phyloP scores from a whole-genome alignment of 2,329 filamentous ascomycete genomes.

The Grosmannia serpens region DNA sequence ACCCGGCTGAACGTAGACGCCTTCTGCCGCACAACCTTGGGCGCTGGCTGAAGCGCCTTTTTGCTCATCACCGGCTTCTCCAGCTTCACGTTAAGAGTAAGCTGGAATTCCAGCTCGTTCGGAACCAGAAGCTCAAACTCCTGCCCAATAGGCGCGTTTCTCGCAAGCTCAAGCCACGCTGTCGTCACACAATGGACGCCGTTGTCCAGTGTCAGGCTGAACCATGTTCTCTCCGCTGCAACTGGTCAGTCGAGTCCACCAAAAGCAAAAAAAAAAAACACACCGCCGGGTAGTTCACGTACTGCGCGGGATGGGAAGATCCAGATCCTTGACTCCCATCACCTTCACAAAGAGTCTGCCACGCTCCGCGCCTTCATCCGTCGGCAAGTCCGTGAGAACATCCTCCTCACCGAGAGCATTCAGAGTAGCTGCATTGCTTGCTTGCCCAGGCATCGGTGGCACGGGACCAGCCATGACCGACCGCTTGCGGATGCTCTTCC shows the following conservation, averaged over 20 bases:
- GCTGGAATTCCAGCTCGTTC: constrained; percentile 96
- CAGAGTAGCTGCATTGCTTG: constrained; percentile 62
- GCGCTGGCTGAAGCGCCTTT: constrained; percentile 38
- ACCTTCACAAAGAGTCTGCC: constrained; percentile 96
- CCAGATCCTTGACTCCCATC: constrained; percentile 92
- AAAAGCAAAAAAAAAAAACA: too few relatives aligned
- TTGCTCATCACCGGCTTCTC: constrained; percentile 56
- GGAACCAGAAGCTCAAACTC: constrained; percentile 97
- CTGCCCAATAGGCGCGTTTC: constrained; percentile 88
- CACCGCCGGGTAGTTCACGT: constrained; percentile 25
- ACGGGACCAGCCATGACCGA: constrained; percentile 47
- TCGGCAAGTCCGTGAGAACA: constrained; percentile 38
- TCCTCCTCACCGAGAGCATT: constrained; percentile 62
- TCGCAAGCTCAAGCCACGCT: constrained; percentile 83
- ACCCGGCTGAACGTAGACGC: constrained; percentile 83
- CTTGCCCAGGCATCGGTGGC: constrained; percentile 78
- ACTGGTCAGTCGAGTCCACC: neutral
- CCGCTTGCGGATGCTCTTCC: constrained; percentile 52
- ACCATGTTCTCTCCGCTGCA: constrained; percentile 78
- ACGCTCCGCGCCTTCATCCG: constrained; percentile 73
- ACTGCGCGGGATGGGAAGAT: constrained; percentile 84
- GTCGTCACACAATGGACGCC: constrained; percentile 97
- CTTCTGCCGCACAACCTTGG: constrained; percentile 59
- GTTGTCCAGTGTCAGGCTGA: constrained; percentile 95
- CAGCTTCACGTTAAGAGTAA: constrained; percentile 91